Evolutionary conservation across 345 rosid species (phyloP).

Genomic region (Pugionium cornutum): DNA sequence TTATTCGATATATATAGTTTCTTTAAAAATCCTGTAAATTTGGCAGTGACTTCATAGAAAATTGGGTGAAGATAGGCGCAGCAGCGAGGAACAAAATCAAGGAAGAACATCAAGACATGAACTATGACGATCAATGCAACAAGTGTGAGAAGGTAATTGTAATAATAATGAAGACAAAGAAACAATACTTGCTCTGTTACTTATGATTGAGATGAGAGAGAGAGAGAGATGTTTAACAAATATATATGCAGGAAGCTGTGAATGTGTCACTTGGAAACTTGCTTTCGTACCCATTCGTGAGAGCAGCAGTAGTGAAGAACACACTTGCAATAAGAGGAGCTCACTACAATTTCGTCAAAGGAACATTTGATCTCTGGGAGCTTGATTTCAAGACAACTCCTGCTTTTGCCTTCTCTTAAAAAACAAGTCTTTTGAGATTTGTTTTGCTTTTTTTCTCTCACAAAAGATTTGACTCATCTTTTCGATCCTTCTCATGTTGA

Average conservation of each 20-base stretch:
- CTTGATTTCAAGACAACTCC: conserved; percentile 57
- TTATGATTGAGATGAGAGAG: not conserved
- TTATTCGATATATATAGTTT: not conserved
- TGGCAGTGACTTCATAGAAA: conserved; percentile 90
- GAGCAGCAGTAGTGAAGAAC: conserved; percentile 59
- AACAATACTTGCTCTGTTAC: not conserved
- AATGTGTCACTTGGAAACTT: conserved; percentile 77
- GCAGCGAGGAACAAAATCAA: conserved; percentile 69
- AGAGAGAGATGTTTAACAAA: not conserved
- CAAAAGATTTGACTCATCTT: conserved; percentile 29
- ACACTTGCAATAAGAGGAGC: conserved; percentile 60
- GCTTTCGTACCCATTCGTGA: conserved; percentile 77
- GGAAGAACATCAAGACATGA: conserved; percentile 43
- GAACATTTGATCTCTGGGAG: conserved; percentile 76
- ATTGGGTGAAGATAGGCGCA: conserved; percentile 76
- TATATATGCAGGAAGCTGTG: conserved; percentile 64
- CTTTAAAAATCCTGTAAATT: not conserved
- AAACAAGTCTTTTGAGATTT: conserved; percentile 26
- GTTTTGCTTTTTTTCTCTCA: not conserved
- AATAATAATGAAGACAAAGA: not conserved
- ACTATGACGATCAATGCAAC: conserved; percentile 52
- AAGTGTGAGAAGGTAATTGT: conserved; percentile 74
- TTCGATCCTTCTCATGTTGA: conserved; percentile 20
- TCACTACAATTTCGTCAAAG: conserved; percentile 73
- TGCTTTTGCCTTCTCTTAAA: conserved; percentile 38